Percentiles rank a stretch among this genome's conserved stretches.
These are phyloP conservation scores for Acer yangbiense DNA, from an alignment of 345 rosid genomes.

Conservation along the genomic window DNA sequence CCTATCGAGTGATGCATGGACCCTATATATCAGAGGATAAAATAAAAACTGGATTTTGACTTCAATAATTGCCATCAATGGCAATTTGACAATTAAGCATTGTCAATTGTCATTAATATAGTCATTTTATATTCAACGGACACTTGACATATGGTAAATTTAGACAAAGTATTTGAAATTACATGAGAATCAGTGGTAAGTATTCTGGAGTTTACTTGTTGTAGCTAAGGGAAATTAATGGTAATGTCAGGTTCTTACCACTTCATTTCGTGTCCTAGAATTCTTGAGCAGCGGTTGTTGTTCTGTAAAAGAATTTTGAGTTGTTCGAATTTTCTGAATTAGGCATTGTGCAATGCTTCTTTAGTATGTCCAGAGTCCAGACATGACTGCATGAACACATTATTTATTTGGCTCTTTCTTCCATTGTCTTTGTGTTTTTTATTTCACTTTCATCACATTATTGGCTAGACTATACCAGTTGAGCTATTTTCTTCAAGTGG, in stretches of 20 bases:
- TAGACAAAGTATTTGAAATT: background rate
- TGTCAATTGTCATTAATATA: background rate
- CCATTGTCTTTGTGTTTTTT: background rate
- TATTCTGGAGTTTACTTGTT: background rate
- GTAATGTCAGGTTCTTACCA: background rate
- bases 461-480: background rate
- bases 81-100: background rate
- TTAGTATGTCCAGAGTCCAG: background rate
- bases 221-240: background rate
- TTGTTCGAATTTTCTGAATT: background rate
- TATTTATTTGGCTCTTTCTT: background rate
- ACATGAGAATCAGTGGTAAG: background rate
- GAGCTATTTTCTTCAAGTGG: background rate
- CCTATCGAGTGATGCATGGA: background rate
- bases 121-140: background rate
- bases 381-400: background rate
- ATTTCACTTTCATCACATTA: background rate
- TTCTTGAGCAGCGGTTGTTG: background rate
- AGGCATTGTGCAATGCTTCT: background rate
- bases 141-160: background rate
- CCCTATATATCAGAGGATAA: background rate
- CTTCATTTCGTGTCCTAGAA: background rate
- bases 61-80: background rate
- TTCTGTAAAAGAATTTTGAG: background rate
- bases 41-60: background rate